These are phyloP conservation scores for peach (Prunus persica) DNA, from an alignment of 306 rosid species.

Conservation along the genomic window DNA sequence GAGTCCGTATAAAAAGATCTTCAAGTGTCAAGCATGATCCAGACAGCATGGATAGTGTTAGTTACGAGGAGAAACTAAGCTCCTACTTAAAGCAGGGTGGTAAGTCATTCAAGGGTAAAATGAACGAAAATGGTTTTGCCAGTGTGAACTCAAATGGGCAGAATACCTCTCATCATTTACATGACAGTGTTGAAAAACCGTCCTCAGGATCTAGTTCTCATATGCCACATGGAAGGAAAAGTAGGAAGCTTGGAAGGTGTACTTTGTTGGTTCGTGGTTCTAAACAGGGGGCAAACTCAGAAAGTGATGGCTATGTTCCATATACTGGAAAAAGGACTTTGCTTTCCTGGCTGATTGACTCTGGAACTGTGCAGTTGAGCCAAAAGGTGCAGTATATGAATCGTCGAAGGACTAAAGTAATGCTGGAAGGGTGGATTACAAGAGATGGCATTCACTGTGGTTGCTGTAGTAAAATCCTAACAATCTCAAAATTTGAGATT, in stretches of 20 bases:
- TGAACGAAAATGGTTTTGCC: constrained; percentile 50
- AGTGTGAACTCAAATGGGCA: constrained; percentile 46
- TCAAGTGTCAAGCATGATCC: constrained; percentile 43
- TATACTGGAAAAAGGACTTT: constrained; percentile 86
- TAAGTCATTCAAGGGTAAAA: constrained; percentile 62
- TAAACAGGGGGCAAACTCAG: constrained; percentile 61
- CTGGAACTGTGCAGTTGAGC: constrained; percentile 71
- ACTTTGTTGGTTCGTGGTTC: constrained; percentile 80
- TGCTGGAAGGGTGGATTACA: constrained; percentile 96
- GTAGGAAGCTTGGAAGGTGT: constrained; percentile 73
- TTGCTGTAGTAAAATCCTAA: constrained; percentile 95
- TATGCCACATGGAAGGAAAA: constrained; percentile 61
- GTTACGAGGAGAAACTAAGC: constrained; percentile 84
- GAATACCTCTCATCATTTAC: constrained; percentile 33
- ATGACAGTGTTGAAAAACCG: constrained; percentile 40
- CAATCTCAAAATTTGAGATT: constrained; percentile 85
- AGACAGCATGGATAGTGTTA: constrained; percentile 61
- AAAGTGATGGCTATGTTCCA: constrained; percentile 83
- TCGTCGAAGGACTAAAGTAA: constrained; percentile 66
- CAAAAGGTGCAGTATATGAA: constrained; percentile 87
- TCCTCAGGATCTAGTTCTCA: constrained; percentile 51
- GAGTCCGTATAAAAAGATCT: constrained; percentile 40
- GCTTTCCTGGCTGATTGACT: constrained; percentile 92
- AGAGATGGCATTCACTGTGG: constrained; percentile 93
- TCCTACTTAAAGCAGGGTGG: constrained; percentile 77